These are phyloP conservation scores for Botrytis hyacinthi DNA, from an alignment of 2,329 filamentous ascomycete genomes.

Conservation along the genomic window DNA sequence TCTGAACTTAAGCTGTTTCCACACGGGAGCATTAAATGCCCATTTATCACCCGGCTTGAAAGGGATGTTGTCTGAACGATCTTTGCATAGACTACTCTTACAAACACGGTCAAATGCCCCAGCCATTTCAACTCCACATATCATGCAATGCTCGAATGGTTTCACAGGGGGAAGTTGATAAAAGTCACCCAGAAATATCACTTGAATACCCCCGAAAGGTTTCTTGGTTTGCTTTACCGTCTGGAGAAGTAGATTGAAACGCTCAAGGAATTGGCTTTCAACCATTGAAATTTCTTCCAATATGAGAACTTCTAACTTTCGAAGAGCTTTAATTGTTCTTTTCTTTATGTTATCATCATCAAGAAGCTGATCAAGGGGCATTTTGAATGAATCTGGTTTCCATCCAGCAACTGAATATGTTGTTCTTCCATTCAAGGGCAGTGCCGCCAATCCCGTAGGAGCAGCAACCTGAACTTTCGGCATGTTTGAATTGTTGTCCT, in stretches of 20 bases:
- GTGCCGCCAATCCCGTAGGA: conserved; percentile 35
- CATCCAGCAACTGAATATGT: conserved; percentile 34
- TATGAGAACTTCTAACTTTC: conserved; percentile 27
- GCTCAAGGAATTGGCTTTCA: conserved; percentile 34
- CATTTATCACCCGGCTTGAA: conserved; percentile 31
- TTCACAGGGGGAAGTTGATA: conserved; percentile 37
- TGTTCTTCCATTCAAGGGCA: conserved; percentile 33
- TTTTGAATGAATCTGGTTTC: conserved; percentile 31
- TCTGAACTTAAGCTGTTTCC: conserved; percentile 28
- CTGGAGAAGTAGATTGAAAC: conserved; percentile 30
- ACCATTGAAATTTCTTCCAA: conserved; percentile 38
- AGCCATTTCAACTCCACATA: conserved; percentile 29
- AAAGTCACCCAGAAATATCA: conserved; percentile 36
- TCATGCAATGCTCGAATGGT: conserved; percentile 32
- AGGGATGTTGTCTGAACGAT: not conserved
- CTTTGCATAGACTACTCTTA: conserved; percentile 16
- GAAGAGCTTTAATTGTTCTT: conserved; percentile 16
- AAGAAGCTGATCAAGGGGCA: conserved; percentile 22
- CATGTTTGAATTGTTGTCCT: not conserved
- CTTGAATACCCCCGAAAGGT: conserved; percentile 35
- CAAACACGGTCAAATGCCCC: conserved; percentile 17
- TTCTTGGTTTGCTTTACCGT: conserved; percentile 7
- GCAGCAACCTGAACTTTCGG: conserved; percentile 31
- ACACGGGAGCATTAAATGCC: conserved; percentile 34
- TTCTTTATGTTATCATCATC: not conserved